Conservation (phyloP, 75 land plant species). For the Larix kaempferi region DNA sequence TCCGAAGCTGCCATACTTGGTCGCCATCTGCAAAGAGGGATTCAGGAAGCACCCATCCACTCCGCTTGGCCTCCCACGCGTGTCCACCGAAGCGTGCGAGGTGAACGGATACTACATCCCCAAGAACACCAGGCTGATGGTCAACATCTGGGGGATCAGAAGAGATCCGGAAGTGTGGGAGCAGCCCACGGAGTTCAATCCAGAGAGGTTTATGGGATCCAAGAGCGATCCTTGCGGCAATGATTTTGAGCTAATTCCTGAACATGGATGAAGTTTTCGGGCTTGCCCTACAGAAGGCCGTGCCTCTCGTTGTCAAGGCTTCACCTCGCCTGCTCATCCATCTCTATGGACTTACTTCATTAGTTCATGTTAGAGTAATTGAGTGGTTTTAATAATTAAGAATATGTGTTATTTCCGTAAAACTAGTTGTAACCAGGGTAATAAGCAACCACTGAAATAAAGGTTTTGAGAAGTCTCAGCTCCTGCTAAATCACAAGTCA, state of each 20-base stretch:
- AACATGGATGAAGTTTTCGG: slow-evolving; percentile 36
- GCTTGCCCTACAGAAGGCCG: not conserved
- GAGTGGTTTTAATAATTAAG: too few relatives aligned
- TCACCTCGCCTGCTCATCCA: slow-evolving; percentile 4
- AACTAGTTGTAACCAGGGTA: too few relatives aligned
- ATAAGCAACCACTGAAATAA: too few relatives aligned
- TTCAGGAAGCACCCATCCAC: slow-evolving; percentile 20
- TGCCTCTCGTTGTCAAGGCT: slow-evolving; percentile 1
- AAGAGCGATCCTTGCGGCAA: slow-evolving; percentile 9
- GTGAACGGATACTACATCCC: slow-evolving; percentile 25
- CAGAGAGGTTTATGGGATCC: slow-evolving; percentile 12
- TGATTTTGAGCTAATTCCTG: slow-evolving; percentile 15
- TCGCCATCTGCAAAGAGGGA: slow-evolving; percentile 14
- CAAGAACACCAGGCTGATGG: slow-evolving; percentile 15
- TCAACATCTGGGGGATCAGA: slow-evolving; percentile 24
- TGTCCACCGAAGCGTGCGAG: slow-evolving; percentile 6
- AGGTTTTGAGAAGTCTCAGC: too few relatives aligned
- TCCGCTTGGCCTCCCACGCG: slow-evolving; percentile 18
- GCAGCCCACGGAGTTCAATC: slow-evolving; percentile 23
- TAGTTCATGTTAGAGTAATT: too few relatives aligned
- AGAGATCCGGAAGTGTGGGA: slow-evolving; percentile 21
- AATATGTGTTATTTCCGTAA: too few relatives aligned
- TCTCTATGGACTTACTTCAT: not conserved
- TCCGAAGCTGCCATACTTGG: slow-evolving; percentile 9
- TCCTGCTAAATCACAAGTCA: too few relatives aligned